These are phyloP conservation scores for Polygonum aviculare DNA, from an alignment of 148 eudicot genomes.

Conservation along the genomic window DNA sequence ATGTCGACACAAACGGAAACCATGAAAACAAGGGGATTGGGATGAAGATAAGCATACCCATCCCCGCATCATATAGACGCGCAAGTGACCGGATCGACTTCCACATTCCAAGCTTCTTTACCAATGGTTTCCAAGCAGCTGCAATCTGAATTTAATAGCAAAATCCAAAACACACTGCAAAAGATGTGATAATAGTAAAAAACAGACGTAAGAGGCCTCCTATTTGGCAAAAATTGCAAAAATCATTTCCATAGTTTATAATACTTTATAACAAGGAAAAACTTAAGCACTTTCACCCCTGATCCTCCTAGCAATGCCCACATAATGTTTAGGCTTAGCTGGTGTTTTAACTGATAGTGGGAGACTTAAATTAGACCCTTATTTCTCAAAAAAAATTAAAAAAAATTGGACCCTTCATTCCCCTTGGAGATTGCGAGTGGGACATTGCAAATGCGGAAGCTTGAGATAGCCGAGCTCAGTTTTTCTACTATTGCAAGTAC, in stretches of 20 bases:
- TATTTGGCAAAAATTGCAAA: neutral
- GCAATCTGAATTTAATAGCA: conserved; percentile 45
- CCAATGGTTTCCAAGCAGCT: conserved; percentile 79
- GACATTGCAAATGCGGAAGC: conserved; percentile 6
- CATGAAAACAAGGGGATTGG: conserved; percentile 87
- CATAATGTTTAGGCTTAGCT: too few relatives aligned
- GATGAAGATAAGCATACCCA: conserved; percentile 88
- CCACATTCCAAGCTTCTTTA: conserved; percentile 75
- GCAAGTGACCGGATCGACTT: conserved; percentile 87
- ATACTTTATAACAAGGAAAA: too few relatives aligned
- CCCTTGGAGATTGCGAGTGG: conserved; percentile 1
- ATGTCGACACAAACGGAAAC: conserved; percentile 93
- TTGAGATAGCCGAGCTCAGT: conserved; percentile 5
- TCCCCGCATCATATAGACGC: conserved; percentile 90
- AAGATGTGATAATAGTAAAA: neutral
- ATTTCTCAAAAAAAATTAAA: too few relatives aligned
- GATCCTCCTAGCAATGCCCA: too few relatives aligned
- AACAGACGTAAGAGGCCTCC: neutral
- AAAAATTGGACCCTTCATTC: neutral
- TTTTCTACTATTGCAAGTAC: neutral
- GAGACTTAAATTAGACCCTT: too few relatives aligned
- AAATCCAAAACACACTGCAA: neutral
- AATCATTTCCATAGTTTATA: neutral
- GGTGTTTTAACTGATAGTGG: too few relatives aligned
- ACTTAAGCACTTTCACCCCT: too few relatives aligned